Base-by-base conservation (phyloP, 108 stramenopile species). In the Nitzschia sp. region DNA sequence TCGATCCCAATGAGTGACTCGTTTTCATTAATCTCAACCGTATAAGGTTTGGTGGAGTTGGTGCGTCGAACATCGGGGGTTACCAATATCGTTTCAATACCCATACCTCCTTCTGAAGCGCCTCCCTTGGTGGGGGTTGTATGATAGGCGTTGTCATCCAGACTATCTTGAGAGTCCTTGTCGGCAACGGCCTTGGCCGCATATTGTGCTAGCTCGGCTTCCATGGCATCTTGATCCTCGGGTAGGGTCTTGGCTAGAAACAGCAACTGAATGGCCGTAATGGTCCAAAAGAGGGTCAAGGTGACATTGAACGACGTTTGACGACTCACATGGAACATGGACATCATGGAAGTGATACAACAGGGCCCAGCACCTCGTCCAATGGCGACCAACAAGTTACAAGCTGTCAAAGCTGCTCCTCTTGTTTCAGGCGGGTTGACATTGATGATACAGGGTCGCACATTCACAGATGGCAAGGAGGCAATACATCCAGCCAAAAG, bases 351-450 rank as follows among this genome's bases (percentile, higher is more conserved):
- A 19, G 83, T 84, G 57, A 89, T 70, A 51, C 70, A 80, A 42
- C 67, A 74, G 8, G 87, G 83, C 22, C 87, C 87, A 25, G 79
- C 55, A n/a, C 87, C 87, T 53, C 87, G 70, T 40, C 79, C 87
- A 25, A 83, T 48, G 20, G 81, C 77, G 9, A 89, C 72, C 15
- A 89, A 65, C 10, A 89, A 50, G 60, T 89, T 89, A 34, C 80
- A 80, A 6, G 87, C 83, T 11, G 87, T 89, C 60, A 89, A 54
- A 24, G 83, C 79, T 7, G 87, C 87, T 50, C 87, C 87, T 60
- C 87, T 53, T 7, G 84, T 80, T 75, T 89, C 87, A 17, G 87
- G 87, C 50, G 87, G 87, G 78, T 89, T 89, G 43, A 83, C 83
- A 57, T 89, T 89, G 51, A 87, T 64, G 56, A 89, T 68, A 54